These are phyloP conservation scores for Cercospora citrullina DNA, from an alignment of 2,329 filamentous ascomycete genomes.

Conservation along the genomic window DNA sequence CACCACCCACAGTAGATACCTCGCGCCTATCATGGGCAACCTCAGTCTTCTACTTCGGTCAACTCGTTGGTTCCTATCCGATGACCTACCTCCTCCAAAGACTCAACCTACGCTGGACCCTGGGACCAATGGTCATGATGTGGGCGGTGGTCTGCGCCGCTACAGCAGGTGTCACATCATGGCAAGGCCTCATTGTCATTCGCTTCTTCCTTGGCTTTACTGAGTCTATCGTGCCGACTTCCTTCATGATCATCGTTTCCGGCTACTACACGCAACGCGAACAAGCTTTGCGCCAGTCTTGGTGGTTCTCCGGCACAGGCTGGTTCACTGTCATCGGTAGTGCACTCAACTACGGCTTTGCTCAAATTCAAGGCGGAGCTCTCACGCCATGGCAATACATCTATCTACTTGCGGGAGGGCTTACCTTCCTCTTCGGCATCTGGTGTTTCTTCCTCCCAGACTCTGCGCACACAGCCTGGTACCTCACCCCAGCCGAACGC, in stretches of 20 bases:
- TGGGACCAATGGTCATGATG: conserved; percentile 23
- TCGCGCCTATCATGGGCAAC: conserved; percentile 4
- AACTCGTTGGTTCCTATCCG: conserved; percentile 47
- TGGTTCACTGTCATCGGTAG: not conserved
- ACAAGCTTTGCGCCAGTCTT: conserved; percentile 15
- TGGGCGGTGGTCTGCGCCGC: not conserved
- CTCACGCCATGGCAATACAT: conserved; percentile 42
- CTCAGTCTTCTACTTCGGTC: conserved; percentile 51
- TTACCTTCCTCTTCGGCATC: conserved; percentile 5
- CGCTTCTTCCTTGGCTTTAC: conserved; percentile 29
- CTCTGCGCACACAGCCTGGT: conserved; percentile 2
- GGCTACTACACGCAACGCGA: conserved; percentile 29
- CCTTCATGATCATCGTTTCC: conserved; percentile 51
- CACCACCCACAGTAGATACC: not conserved
- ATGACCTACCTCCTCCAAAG: conserved; percentile 45
- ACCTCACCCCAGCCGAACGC: not conserved
- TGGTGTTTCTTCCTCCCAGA: conserved; percentile 17
- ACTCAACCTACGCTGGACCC: conserved; percentile 45
- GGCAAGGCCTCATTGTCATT: conserved; percentile 34
- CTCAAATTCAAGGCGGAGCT: conserved; percentile 37
- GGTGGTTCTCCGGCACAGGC: conserved; percentile 4
- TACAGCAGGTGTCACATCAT: conserved; percentile 36
- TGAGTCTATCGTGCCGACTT: conserved; percentile 28
- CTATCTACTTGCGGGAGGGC: conserved; percentile 41
- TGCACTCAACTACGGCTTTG: not conserved